These are phyloP conservation scores for Kalanchoe fedtschenkoi DNA, from an alignment of 164 flowering plant species.

Conservation along the genomic window DNA sequence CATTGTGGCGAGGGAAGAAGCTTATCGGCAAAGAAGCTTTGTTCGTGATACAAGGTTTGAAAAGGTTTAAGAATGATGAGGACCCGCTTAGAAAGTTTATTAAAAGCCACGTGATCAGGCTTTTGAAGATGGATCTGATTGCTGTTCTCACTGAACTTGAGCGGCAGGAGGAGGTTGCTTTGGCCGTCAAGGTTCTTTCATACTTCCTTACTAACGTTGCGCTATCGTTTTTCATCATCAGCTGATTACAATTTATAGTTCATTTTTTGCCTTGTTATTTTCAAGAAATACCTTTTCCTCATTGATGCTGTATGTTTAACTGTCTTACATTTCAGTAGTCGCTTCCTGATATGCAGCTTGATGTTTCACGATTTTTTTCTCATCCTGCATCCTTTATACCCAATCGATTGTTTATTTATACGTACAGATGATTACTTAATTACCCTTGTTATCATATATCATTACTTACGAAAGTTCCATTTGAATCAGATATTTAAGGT, in stretches of 20 bases:
- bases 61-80: conserved; percentile 64
- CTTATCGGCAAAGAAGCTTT: conserved; percentile 81
- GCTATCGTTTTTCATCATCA: not conserved
- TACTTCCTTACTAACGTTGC: not conserved
- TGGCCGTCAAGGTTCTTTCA: conserved; percentile 52
- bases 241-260: not conserved
- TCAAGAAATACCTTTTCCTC: not conserved
- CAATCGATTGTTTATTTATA: no score
- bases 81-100: conserved; percentile 64
- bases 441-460: not conserved
- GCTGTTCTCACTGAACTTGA: conserved; percentile 72
- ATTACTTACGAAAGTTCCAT: not conserved
- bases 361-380: not conserved
- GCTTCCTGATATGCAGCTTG: not conserved
- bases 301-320: not conserved
- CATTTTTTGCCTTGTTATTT: not conserved
- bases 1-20: conserved; percentile 87
- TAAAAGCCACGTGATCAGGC: conserved; percentile 57
- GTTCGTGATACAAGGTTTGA: conserved; percentile 57
- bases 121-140: conserved; percentile 78
- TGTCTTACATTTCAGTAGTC: not conserved
- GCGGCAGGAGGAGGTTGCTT: conserved; percentile 63
- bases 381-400: no score
- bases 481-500: conserved; percentile 52
- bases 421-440: not conserved